Base-by-base conservation (phyloP, 2,329 filamentous ascomycete species). In the Hypoxylon sp. region DNA sequence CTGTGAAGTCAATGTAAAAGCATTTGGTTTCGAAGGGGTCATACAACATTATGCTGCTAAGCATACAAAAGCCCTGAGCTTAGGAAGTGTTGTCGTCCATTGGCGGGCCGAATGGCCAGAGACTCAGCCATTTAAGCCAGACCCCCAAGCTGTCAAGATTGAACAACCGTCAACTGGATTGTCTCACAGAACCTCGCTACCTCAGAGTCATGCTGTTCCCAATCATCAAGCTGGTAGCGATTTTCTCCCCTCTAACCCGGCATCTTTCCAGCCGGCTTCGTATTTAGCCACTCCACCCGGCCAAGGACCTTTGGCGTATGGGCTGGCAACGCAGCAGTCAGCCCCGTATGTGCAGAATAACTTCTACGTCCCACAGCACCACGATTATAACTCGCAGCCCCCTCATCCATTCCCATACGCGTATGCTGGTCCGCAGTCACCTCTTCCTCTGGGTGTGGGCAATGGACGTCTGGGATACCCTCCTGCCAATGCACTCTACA, bases 11-110 rank as follows among this genome's bases (percentile, higher is more conserved):
- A 83, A 80, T 60, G 72, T 75, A 35, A 91, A 89, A 67, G 81
- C 80, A 47, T 93, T 89, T 62, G 86, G 85, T 0, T 89, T 94
- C 57, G 88, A 93, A 70, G 86, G 86, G 6, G 83, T 93, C 19
- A 81, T 93, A 34, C 90, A 94, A 66, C 90, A 95, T 69, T 93
- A 86, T 66, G 89, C 88, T 49, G 88, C 89, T 29, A 94, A 93
- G 68, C 90, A 94, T 67, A 91, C 89, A 31, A 83, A 70, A 48
- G 71, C 76, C 9, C 82, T 93, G 49, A 91, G 87, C 67, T 70
- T 80, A 47, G 89, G 88, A 37, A 90, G 82, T 62, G 75, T 89
- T 35, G 83, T 91, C 31, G 88, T 93, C 11, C 78, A 88, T 63
- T 95, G 90, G 90, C 84, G 86, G 67, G 82, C 89, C 2, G 87